Conservation (phyloP, 2,329 filamentous ascomycete species). For the Escovopsis sp. region DNA sequence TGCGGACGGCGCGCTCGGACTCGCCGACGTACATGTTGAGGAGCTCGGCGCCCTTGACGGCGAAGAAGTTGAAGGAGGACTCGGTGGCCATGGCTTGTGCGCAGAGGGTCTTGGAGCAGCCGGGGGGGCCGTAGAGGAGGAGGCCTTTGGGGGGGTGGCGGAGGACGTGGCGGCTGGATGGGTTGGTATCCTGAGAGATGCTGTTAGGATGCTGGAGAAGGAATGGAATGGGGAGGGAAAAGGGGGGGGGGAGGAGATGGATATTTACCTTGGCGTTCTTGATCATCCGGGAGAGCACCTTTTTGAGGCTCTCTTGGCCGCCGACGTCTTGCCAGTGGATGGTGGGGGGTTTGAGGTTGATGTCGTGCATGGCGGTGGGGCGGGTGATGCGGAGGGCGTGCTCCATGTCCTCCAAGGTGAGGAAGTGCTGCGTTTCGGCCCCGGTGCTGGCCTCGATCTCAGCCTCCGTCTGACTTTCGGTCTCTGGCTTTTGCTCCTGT, state of each 20-base stretch:
- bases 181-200: slow-evolving; percentile 14
- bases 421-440: slow-evolving; percentile 10
- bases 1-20: slow-evolving; percentile 71
- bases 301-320: slow-evolving; percentile 64
- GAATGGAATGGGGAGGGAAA: background rate
- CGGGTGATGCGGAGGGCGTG: slow-evolving; percentile 52
- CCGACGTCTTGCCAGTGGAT: slow-evolving; percentile 80
- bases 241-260: too few species aligned
- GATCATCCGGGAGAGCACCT: slow-evolving; percentile 36
- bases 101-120: slow-evolving; percentile 86
- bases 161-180: slow-evolving; percentile 20
- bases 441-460: background rate
- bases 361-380: slow-evolving; percentile 76
- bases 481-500: too few species aligned
- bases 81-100: slow-evolving; percentile 86
- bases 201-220: background rate
- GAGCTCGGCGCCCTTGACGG: slow-evolving; percentile 84
- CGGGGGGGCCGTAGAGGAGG: slow-evolving; percentile 80
- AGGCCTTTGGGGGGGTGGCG: slow-evolving; percentile 60
- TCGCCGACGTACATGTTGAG: slow-evolving; percentile 97
- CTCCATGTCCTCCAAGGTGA: slow-evolving; percentile 38
- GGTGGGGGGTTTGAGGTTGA: slow-evolving; percentile 76
- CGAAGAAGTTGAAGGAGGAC: slow-evolving; percentile 82
- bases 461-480: too few species aligned
- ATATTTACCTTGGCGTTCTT: slow-evolving; percentile 20